phyloP scores from a whole-genome alignment of 176 grass and related monocot species.

The Zea luxurians region DNA sequence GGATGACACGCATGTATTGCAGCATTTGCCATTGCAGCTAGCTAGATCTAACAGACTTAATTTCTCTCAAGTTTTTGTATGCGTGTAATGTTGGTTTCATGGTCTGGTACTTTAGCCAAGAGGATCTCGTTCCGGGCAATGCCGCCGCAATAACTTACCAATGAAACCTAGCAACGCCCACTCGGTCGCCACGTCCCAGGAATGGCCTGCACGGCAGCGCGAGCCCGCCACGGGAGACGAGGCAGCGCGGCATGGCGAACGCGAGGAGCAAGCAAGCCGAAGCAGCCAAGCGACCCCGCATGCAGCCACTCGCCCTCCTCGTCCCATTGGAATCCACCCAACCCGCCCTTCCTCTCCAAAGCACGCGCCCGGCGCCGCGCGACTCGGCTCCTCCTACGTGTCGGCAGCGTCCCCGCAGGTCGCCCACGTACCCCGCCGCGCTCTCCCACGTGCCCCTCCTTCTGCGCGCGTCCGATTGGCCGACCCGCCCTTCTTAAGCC shows the following conservation, averaged over 20 bases:
- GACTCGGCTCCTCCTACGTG: constrained; percentile 61
- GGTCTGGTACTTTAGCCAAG: too few species aligned
- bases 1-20: background rate
- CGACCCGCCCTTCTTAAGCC: constrained; percentile 50
- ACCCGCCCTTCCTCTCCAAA: background rate
- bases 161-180: constrained; percentile 11
- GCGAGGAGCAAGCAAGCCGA: background rate
- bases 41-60: background rate
- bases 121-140: background rate
- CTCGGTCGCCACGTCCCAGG: background rate
- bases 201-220: background rate
- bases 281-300: constrained; percentile 29
- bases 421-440: constrained; percentile 77
- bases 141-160: constrained; percentile 14
- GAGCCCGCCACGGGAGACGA: constrained; percentile 34
- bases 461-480: constrained; percentile 86
- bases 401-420: constrained; percentile 57
- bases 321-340: constrained; percentile 7
- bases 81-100: background rate
- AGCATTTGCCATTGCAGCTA: background rate
- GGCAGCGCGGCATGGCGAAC: constrained; percentile 23
- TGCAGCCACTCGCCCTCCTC: background rate
- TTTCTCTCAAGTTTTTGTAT: background rate
- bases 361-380: constrained; percentile 19
- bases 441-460: constrained; percentile 64